Evolutionary conservation across 805 yeast genomes (phyloP), one percentile per base, ranked within the genome.

Genomic region (Isabelozyma rhagii): DNA sequence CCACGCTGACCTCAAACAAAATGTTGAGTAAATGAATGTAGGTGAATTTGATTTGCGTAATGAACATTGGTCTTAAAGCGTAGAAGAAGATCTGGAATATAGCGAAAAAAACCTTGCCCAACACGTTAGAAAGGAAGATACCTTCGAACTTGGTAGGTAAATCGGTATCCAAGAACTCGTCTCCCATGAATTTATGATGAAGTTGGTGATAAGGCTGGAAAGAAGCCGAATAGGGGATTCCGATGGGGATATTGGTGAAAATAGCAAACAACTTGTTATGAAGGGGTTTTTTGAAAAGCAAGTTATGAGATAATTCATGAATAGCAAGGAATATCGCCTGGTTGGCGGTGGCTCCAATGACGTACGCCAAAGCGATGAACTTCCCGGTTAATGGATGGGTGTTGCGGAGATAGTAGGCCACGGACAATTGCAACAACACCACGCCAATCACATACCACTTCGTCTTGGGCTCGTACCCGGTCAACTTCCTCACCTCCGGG

Each of bases 121-220:
- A 76, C 2, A 90, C 82, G 55, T 83, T 87, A 21, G 91, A 84
- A 36, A 91, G 73, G 5, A 91, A 61, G 0, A 85, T 41, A 0
- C 96, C 94, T 67, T 91, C 97, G 34, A 83, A 76, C 21, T 69
- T 63, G 0, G 97, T 91, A 36, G 97, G 97, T 53, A 91, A 72
- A 65, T 91, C 97, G 0, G 97, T 87, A 68, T 91, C 97, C 58
- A 81, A 82, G 46, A 78, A 74, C 58, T 83, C 87, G 63, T 91
- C 96, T 15, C 97, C 97, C 60, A 88, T 69, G 60, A 87, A 90
- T 67, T 91, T 91, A 70, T 91, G 97, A 62, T 91, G 97, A 38
- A 91, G 72, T 65, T 89, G 89, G 62, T 91, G 97, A 66, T 91
- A 91, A 7, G 97, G 97, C 52, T 88, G 86, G 73, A 91, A 80